A percentile compares a stretch with the other conserved stretches of the same genome.
phyloP scores from a whole-genome alignment of 345 rosid species.

The Sonneratia caseolaris region DNA sequence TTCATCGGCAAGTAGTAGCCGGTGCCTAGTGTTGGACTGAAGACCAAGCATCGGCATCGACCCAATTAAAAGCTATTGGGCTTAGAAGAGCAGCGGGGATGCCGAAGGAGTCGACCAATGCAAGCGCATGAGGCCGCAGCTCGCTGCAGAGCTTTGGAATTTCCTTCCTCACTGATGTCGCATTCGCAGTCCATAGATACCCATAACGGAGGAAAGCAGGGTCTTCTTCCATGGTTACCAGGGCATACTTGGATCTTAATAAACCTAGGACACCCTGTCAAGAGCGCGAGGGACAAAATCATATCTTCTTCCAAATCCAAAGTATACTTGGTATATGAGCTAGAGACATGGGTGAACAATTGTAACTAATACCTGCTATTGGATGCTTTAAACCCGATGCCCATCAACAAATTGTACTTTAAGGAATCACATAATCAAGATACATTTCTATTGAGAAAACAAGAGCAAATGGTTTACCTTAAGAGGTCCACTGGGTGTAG shows the following conservation, averaged over 20 bases:
- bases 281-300: not conserved
- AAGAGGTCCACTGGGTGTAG: constrained; percentile 33
- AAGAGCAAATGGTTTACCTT: constrained; percentile 34
- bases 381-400: too few species aligned
- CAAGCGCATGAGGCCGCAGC: constrained; percentile 70
- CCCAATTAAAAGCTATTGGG: constrained; percentile 86
- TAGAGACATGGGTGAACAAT: too few species aligned
- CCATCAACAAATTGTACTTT: too few species aligned
- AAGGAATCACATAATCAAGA: too few species aligned
- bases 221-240: constrained; percentile 68
- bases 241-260: constrained; percentile 60
- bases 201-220: constrained; percentile 62
- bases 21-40: constrained; percentile 24
- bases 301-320: not conserved
- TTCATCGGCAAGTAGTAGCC: not conserved
- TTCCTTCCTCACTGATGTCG: constrained; percentile 57
- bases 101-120: constrained; percentile 65
- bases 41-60: constrained; percentile 79
- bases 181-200: constrained; percentile 47
- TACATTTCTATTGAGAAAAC: not conserved
- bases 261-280: constrained; percentile 47
- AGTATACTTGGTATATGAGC: too few species aligned
- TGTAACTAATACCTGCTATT: too few species aligned
- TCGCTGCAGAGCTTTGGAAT: constrained; percentile 59
- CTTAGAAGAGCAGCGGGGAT: constrained; percentile 67